Base-by-base conservation (phyloP, 2,329 filamentous ascomycete species). In the Fonsecaea monophora region DNA sequence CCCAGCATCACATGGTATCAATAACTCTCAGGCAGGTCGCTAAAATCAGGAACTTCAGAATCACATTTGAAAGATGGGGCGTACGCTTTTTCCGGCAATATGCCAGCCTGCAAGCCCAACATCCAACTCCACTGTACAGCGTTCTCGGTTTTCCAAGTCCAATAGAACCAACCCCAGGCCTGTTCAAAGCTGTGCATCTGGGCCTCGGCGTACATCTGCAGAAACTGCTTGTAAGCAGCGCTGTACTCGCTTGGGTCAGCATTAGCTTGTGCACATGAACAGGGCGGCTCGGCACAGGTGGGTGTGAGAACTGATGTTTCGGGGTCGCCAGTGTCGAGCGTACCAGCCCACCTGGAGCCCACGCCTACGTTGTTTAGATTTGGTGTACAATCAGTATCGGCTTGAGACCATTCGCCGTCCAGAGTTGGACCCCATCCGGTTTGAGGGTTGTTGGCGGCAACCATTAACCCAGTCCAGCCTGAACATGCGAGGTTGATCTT, bases 101-200 rank as follows among this genome's bases (percentile, higher is more conserved):
- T 92, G 0, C 92, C 92, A 1, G 90, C 90, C 60, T 85, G 85
- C 69, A 94, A 82, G 0, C 92, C 94, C 70, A 88, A 84, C 79
- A 94, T 89, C 82, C 95, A 97, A 77, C 93, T 97, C 95, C 95
- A 99, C 80, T 97, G 92, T 67, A 89, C 84, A 57, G 91, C 89
- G 71, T 80, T 84, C 82, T 98, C 94, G 35, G 94, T 97, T 80
- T 93, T 87, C 94, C 95, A 96, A 38, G 94, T 98, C 95, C 95
- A 99, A 81, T 99, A 99, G 81, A 96, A 97, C 95, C 95, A 99
- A 57, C 95, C 95, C 90, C 91, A 95, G 5, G 92, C 92, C 70
- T 90, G 89, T 79, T 98, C 94, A 75, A 98, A 99, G 66, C 89
- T 92, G 73, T 90, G 85, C 92, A 99, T 99, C 82, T 99, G 95